phyloP scores from a whole-genome alignment of 2,329 filamentous ascomycete species.

The Alternaria rosae region DNA sequence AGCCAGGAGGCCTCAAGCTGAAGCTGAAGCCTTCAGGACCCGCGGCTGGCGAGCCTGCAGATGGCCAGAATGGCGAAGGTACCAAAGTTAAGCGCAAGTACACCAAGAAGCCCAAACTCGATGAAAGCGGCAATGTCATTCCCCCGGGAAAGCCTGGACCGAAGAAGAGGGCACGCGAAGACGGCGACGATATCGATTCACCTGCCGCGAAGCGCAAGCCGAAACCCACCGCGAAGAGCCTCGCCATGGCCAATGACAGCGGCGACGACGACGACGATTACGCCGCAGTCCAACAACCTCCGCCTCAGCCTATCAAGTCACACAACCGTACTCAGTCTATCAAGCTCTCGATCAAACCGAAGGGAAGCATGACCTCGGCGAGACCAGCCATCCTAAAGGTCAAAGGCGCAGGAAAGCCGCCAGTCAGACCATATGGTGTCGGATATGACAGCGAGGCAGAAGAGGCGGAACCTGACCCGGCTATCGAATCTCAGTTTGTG shows the following conservation, averaged over 20 bases:
- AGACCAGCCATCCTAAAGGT: slow-evolving; percentile 42
- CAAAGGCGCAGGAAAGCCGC: slow-evolving; percentile 45
- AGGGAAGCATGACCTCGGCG: slow-evolving; percentile 23
- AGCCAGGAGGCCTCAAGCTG: slow-evolving; percentile 36
- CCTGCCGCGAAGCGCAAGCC: slow-evolving; percentile 45
- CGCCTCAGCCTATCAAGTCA: slow-evolving; percentile 15
- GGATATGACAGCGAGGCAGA: slow-evolving; percentile 97
- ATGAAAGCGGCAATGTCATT: slow-evolving; percentile 38
- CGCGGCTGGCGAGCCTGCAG: slow-evolving; percentile 33
- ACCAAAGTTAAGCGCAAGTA: slow-evolving; percentile 54
- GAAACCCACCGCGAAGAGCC: slow-evolving; percentile 45
- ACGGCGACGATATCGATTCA: slow-evolving; percentile 38
- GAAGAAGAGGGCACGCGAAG: slow-evolving; percentile 49
- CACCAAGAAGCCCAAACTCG: slow-evolving; percentile 50
- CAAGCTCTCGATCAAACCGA: slow-evolving; percentile 46
- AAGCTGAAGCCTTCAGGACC: slow-evolving; percentile 40
- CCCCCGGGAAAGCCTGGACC: slow-evolving; percentile 34
- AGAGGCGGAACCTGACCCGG: slow-evolving; percentile 85
- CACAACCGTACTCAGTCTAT: slow-evolving; percentile 35
- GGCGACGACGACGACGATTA: slow-evolving; percentile 40
- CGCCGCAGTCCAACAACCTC: slow-evolving; percentile 9
- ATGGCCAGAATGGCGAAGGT: slow-evolving; percentile 43
- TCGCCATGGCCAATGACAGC: slow-evolving; percentile 33
- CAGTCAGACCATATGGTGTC: slow-evolving; percentile 72
- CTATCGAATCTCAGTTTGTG: slow-evolving; percentile 88